Percentiles rank a stretch among this genome's conserved stretches.
Conservation (phyloP, 2,329 filamentous ascomycete genomes). For the Cercospora zeina region DNA sequence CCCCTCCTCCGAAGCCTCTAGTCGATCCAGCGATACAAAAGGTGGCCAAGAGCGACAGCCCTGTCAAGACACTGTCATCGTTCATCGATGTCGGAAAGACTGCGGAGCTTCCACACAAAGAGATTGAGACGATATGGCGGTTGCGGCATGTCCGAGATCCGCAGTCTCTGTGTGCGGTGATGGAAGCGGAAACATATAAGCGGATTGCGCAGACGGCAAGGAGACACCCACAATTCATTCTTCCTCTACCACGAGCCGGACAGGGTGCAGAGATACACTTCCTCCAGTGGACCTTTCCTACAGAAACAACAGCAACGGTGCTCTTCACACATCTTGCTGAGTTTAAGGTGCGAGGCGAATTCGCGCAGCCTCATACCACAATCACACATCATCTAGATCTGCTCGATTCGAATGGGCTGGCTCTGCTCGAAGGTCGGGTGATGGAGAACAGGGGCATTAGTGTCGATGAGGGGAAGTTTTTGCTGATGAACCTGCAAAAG, state of each 20-base stretch:
- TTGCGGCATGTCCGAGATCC: slow-evolving; percentile 74
- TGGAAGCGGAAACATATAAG: slow-evolving; percentile 72
- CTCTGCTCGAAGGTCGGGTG: slow-evolving; percentile 82
- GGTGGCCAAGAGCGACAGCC: slow-evolving; percentile 44
- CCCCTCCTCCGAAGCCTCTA: slow-evolving; percentile 42
- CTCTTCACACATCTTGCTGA: slow-evolving; percentile 94
- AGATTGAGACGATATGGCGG: slow-evolving; percentile 87
- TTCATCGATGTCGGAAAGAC: slow-evolving; percentile 81
- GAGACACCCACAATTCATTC: slow-evolving; percentile 80
- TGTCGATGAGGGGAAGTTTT: slow-evolving; percentile 80
- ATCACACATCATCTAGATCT: slow-evolving; percentile 89
- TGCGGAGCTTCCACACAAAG: slow-evolving; percentile 68
- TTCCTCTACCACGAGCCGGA: slow-evolving; percentile 71
- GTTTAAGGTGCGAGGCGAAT: slow-evolving; percentile 88
- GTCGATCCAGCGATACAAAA: slow-evolving; percentile 32
- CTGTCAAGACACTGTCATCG: slow-evolving; percentile 64
- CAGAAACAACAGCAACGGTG: slow-evolving; percentile 58
- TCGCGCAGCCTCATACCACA: slow-evolving; percentile 86
- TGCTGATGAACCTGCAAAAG: slow-evolving; percentile 89
- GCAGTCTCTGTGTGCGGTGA: slow-evolving; percentile 77
- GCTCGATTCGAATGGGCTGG: slow-evolving; percentile 69
- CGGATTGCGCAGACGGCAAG: slow-evolving; percentile 71
- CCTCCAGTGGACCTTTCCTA: slow-evolving; percentile 92
- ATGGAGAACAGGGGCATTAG: slow-evolving; percentile 73
- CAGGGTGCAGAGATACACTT: slow-evolving; percentile 90